Base-by-base conservation (phyloP, 1,139 yeast species). In the Scheffersomyces stambukii region DNA sequence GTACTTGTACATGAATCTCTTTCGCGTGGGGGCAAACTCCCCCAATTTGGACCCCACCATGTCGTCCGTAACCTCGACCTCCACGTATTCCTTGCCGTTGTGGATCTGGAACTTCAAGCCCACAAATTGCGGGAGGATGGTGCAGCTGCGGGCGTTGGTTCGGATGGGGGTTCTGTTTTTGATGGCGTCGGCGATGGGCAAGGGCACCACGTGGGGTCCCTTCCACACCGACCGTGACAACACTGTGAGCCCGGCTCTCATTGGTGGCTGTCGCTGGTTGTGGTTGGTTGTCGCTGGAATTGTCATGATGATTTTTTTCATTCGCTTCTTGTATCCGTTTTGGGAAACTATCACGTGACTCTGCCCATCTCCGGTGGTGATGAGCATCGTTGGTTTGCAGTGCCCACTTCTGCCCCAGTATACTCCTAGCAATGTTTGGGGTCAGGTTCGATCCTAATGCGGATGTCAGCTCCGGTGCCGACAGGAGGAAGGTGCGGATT, bases 21-120 rank as follows among this genome's bases (percentile, higher is more conserved):
- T 84, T 52, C 96, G 71, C 3, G 98, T 91, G 33, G 91, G 84
- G 3, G 95, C 95, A 62, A 85, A 91, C 55, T 91, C 97, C 3
- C 98, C 98, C 35, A 91, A 65, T 56, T 91, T 91, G 41, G 80
- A 76, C n/a, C 98, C 98, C 41, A 91, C 96, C 98, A 91, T 91
- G 46, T 91, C 94, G 50, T 91, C 97, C 8, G 83, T 77, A 19
- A 91, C 75, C 44, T 81, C 89, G 28, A 91, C 73, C 32, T 88
- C 89, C 28, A 88, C 95, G 52, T 89, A 91, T 43, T 88, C 95
- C 56, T 82, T 84, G 21, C 98, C 98, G 58, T 91, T 91, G 60
- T 91, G 98, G 25, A 91, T 84, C 59, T 91, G 95, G 58, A 91
- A 91, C 49, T 79, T 82, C 37, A 88, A 68, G 5, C 98, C 98